Base-by-base conservation (phyloP, 495 filamentous ascomycete genomes). In the Darksidea phi region DNA sequence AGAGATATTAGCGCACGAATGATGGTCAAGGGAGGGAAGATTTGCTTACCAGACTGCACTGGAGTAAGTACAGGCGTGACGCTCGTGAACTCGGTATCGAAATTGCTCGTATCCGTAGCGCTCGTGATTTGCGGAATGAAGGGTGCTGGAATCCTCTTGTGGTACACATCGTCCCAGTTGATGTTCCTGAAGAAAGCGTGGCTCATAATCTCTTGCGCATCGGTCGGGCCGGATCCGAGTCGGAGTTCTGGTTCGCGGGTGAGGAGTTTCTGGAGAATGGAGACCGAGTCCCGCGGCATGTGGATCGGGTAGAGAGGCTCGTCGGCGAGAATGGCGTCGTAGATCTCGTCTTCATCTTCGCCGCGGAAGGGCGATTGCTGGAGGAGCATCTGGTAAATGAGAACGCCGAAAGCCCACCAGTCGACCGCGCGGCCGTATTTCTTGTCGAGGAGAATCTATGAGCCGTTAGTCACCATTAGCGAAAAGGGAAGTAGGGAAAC, bases 341-440 rank as follows among this genome's bases (percentile, higher is more conserved):
- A 99, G 63, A 99, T 99, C 76, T 99, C 94, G 75, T 99, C 94
- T 71, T 99, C 94, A 71, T 99, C 94, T 72, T 99, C 94, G 69
- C 94, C 94, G 71, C 94, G 88, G 88, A 99, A 99, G 2, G 94
- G 94, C 23, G 92, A 97, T 71, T 99, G 94, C 70, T 99, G 94
- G 41, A 99, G 84, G 43, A 99, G 86, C 94, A 99, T 99, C 78
- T 99, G 94, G 75, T 99, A 99, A 63, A 99, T 99, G 60, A 99
- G 79, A 34, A 99, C 94, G 69, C 94, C 94, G 74, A 99, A 99
- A n/a, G 94, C 94, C 94, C 94, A 99, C 94, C 94, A 99, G 74
- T 99, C 94, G 57, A 99, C 94, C n/a, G 94, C 92, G 50, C 94
- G 86, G 38, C 93, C 94, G 72, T 97, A 99, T 72, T 95, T 96